phyloP scores from a whole-genome alignment of 495 filamentous ascomycete species.

The Parathielavia hyrcaniae region DNA sequence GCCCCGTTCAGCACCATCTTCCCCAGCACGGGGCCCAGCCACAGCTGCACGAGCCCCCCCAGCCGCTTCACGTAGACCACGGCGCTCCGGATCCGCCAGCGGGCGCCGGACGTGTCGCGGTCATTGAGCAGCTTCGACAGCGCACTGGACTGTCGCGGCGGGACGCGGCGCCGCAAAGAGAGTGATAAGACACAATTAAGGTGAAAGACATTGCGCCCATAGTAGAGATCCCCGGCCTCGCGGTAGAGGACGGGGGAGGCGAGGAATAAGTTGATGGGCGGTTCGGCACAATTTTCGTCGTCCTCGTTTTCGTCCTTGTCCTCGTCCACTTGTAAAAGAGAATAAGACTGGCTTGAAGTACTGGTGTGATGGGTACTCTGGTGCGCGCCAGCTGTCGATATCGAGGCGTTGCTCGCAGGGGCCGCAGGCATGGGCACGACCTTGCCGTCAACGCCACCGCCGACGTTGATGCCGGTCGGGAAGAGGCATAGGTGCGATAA shows the following conservation, averaged over 20 bases:
- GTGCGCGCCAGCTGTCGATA: not conserved
- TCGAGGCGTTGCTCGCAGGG: not conserved
- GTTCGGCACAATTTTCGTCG: not conserved
- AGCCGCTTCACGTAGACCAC: constrained; percentile 27
- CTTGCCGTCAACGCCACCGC: not conserved
- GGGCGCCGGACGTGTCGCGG: constrained; percentile 8
- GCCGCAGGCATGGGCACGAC: not conserved
- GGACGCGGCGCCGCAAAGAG: too few relatives aligned
- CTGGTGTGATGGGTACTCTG: not conserved
- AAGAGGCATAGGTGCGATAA: constrained; percentile 17
- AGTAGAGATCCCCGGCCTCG: constrained; percentile 34
- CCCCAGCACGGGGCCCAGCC: not conserved
- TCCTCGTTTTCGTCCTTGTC: not conserved
- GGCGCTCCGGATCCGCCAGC: constrained; percentile 27
- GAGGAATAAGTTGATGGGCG: constrained; percentile 30
- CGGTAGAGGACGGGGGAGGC: constrained; percentile 32
- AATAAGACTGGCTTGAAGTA: not conserved
- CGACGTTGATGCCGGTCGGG: constrained; percentile 13
- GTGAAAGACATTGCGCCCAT: constrained; percentile 31
- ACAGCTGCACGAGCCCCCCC: constrained; percentile 22
- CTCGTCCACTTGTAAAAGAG: not conserved
- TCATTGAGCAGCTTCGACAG: constrained; percentile 1
- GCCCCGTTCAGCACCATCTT: constrained; percentile 31
- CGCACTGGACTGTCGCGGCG: not conserved
- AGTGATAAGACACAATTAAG: too few relatives aligned